Evolutionary conservation across 1,139 yeast genomes (phyloP).

Genomic region (Pichia inconspicua): DNA sequence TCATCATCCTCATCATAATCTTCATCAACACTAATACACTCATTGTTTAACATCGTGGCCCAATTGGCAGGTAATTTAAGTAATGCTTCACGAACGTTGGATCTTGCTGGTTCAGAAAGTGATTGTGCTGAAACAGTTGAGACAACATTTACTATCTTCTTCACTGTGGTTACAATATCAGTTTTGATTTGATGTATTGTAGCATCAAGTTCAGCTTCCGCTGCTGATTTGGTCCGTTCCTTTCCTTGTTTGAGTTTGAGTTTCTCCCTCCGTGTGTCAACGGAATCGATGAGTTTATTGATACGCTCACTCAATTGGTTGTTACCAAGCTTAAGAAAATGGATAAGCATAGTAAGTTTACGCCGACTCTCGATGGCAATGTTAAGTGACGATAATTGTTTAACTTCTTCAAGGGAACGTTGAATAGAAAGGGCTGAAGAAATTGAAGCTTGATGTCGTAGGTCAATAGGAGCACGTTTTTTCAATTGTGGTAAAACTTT

Average conservation of each 20-base stretch:
- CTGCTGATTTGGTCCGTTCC: slow-evolving; percentile 3
- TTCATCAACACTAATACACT: slow-evolving; percentile 13
- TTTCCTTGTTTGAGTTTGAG: neutral
- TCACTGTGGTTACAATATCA: slow-evolving; percentile 82
- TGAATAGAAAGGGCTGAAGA: slow-evolving; percentile 26
- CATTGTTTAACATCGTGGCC: slow-evolving; percentile 34
- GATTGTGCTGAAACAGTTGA: slow-evolving; percentile 76
- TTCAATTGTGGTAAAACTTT: neutral
- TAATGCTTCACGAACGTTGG: slow-evolving; percentile 73
- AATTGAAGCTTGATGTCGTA: slow-evolving; percentile 24
- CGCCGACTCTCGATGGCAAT: slow-evolving; percentile 29
- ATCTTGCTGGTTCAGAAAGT: slow-evolving; percentile 75
- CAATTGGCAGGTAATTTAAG: slow-evolving; percentile 66
- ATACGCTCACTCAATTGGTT: slow-evolving; percentile 28
- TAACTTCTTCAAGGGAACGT: slow-evolving; percentile 25
- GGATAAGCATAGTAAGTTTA: slow-evolving; percentile 29
- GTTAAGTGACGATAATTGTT: slow-evolving; percentile 27
- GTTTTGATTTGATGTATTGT: slow-evolving; percentile 46
- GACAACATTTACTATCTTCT: slow-evolving; percentile 77
- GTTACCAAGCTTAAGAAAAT: slow-evolving; percentile 29
- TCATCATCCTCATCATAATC: slow-evolving; percentile 12
- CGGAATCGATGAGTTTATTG: slow-evolving; percentile 24
- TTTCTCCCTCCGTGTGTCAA: slow-evolving; percentile 20
- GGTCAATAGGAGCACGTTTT: neutral
- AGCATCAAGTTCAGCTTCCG: slow-evolving; percentile 13